phyloP scores from a whole-genome alignment of 163 green algal species.

The Coccomyxa subellipsoidea region DNA sequence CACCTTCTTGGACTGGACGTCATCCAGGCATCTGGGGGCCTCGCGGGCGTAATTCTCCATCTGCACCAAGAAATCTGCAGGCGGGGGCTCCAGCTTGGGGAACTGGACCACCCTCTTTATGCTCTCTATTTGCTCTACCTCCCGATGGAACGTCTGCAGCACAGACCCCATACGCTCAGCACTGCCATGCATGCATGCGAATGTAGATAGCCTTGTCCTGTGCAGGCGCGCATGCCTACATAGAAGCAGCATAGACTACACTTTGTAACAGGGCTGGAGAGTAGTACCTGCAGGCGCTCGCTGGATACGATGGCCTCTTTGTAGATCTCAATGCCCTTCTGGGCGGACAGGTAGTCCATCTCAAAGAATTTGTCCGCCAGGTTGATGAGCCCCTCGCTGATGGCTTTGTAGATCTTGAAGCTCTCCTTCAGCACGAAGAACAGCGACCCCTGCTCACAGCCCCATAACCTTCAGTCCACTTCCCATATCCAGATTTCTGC shows the following conservation, averaged over 20 bases:
- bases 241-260: too few species aligned
- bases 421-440: slow-evolving; percentile 67
- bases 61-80: slow-evolving; percentile 79
- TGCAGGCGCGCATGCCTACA: neutral
- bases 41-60: slow-evolving; percentile 89
- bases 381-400: slow-evolving; percentile 94
- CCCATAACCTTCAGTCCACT: neutral
- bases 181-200: neutral
- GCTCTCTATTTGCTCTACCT: slow-evolving; percentile 54
- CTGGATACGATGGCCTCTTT: slow-evolving; percentile 53
- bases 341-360: slow-evolving; percentile 73
- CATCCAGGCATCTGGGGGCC: slow-evolving; percentile 45
- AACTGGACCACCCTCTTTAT: slow-evolving; percentile 52
- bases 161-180: neutral
- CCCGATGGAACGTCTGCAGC: slow-evolving; percentile 38
- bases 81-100: slow-evolving; percentile 67
- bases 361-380: slow-evolving; percentile 94
- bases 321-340: slow-evolving; percentile 72
- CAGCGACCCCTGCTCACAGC: slow-evolving; percentile 36
- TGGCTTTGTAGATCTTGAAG: slow-evolving; percentile 81
- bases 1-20: slow-evolving; percentile 22
- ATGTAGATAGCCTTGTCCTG: neutral
- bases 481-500: too few species aligned
- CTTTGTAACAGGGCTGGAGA: too few species aligned
- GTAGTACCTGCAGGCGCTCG: slow-evolving; percentile 44